A percentile compares a stretch with the other conserved stretches of the same genome.
Conservation (phyloP, 345 rosid genomes). For the Eucalyptus sideroxylon region DNA sequence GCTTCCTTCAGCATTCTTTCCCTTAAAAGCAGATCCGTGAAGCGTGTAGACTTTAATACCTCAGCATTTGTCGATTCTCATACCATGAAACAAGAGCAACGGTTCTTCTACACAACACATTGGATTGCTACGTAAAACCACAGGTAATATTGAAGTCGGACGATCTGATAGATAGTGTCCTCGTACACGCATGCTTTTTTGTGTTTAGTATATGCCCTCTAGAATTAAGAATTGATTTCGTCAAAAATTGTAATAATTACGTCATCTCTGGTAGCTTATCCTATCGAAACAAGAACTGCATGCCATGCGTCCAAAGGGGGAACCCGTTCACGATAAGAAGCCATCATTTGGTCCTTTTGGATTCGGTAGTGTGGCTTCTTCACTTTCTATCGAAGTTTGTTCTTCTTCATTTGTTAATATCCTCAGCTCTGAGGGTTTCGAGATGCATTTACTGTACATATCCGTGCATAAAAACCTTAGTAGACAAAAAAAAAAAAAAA, state of each 20-base stretch:
- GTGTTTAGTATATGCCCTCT: neutral
- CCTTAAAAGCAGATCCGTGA: too few relatives aligned
- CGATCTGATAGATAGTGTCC: too few relatives aligned
- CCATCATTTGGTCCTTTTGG: neutral
- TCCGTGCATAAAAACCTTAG: neutral
- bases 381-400: neutral
- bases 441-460: neutral
- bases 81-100: too few relatives aligned
- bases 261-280: neutral
- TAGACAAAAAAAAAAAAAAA: neutral
- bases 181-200: neutral
- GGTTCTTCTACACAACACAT: too few relatives aligned
- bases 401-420: neutral
- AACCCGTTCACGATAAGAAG: neutral
- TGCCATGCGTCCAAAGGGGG: neutral
- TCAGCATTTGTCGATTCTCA: too few relatives aligned
- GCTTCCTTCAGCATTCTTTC: neutral
- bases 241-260: neutral
- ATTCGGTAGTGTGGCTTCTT: neutral
- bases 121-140: neutral
- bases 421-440: neutral
- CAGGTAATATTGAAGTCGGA: neutral
- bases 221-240: neutral
- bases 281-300: neutral
- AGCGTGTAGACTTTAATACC: too few relatives aligned